Percentiles rank a stretch among this genome's conserved stretches.
These are phyloP conservation scores for Quercus mongolica DNA, from an alignment of 306 rosid genomes.

Conservation along the genomic window DNA sequence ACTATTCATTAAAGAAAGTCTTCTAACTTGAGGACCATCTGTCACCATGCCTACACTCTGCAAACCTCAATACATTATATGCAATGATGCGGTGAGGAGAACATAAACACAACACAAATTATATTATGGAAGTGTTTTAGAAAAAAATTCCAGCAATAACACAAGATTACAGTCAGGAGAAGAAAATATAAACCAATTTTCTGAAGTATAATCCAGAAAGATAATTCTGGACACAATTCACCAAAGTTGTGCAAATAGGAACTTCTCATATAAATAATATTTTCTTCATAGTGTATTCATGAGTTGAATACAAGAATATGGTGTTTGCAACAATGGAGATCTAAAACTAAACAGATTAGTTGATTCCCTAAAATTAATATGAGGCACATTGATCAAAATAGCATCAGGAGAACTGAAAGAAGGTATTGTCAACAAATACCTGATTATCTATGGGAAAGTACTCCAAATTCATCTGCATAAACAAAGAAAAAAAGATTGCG, in stretches of 20 bases:
- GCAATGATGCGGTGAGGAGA: neutral
- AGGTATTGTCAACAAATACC: conserved; percentile 44
- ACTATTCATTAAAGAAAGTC: neutral
- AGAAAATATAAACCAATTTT: neutral
- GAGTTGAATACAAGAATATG: neutral
- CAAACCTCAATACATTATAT: neutral
- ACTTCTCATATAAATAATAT: neutral
- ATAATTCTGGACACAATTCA: neutral
- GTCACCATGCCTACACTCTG: neutral
- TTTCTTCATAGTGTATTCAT: conserved; percentile 1
- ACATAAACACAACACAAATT: no score
- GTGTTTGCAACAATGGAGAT: neutral
- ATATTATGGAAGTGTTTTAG: no score
- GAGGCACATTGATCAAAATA: conserved; percentile 5
- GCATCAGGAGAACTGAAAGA: conserved; percentile 2
- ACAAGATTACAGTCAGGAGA: no score
- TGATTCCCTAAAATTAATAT: neutral
- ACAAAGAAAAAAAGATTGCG: conserved; percentile 4
- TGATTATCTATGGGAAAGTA: conserved; percentile 86
- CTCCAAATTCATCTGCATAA: conserved; percentile 87
- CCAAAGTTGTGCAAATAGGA: neutral
- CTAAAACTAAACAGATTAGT: conserved; percentile 1
- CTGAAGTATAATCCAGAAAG: neutral
- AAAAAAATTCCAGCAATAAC: no score
- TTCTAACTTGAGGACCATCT: neutral